Conservation (phyloP, 257 asterid genomes). For the Primulina huaijiensis region DNA sequence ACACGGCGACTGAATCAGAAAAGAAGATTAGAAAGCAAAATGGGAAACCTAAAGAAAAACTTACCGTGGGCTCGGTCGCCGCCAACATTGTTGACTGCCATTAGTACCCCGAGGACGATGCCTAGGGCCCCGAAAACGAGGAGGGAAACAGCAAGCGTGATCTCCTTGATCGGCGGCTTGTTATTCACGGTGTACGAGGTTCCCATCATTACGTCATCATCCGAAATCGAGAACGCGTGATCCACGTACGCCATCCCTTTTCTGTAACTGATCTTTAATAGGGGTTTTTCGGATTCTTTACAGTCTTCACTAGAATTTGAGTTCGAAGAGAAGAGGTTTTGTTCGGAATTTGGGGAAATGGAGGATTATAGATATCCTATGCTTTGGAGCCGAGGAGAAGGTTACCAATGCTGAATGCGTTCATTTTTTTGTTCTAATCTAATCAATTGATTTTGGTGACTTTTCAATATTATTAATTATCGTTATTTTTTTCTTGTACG, state of each 20-base stretch:
- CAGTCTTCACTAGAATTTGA: neutral
- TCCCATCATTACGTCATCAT: constrained; percentile 94
- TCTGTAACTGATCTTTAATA: neutral
- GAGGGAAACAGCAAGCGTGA: constrained; percentile 84
- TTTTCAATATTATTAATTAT: too few species aligned
- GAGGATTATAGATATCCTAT: neutral
- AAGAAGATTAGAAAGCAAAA: neutral
- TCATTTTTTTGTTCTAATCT: too few species aligned
- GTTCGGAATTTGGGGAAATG: neutral
- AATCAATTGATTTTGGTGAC: too few species aligned
- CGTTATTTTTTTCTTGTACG: too few species aligned
- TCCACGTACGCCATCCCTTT: constrained; percentile 82
- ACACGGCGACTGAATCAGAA: neutral
- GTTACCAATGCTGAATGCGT: neutral
- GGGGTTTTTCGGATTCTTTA: neutral
- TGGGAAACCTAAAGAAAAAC: neutral
- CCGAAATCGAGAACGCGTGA: constrained; percentile 97
- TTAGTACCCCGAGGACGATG: constrained; percentile 62
- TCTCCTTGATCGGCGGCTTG: constrained; percentile 93
- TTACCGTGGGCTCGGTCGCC: constrained; percentile 96
- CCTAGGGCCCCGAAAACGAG: constrained; percentile 81
- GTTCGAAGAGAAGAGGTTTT: neutral
- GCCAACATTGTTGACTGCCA: constrained; percentile 85
- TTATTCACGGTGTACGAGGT: constrained; percentile 62
- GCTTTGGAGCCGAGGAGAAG: neutral